These are phyloP conservation scores for Schizonepeta tenuifolia DNA, from an alignment of 257 asterid species.

Conservation along the genomic window DNA sequence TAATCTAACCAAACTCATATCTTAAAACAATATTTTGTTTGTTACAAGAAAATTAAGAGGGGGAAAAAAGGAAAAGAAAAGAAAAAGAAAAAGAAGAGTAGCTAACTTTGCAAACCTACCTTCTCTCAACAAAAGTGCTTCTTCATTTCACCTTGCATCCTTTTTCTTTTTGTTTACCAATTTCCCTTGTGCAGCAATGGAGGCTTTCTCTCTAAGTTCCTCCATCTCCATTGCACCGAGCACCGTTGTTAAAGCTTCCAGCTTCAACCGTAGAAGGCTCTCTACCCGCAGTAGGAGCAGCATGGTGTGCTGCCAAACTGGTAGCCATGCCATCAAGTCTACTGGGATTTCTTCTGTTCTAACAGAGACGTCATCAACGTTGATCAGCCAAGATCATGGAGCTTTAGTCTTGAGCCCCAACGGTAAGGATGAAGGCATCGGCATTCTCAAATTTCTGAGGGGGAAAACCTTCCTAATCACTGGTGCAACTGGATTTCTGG, in stretches of 20 bases:
- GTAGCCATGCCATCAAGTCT: slow-evolving; percentile 52
- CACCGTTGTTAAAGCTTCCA: slow-evolving; percentile 15
- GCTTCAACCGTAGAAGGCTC: slow-evolving; percentile 23
- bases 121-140: slow-evolving; percentile 45
- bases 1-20: slow-evolving; percentile 69
- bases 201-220: slow-evolving; percentile 60
- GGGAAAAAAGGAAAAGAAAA: background rate
- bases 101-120: slow-evolving; percentile 45
- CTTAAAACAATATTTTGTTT: slow-evolving; percentile 58
- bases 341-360: slow-evolving; percentile 60
- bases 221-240: slow-evolving; percentile 48
- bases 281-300: slow-evolving; percentile 31
- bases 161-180: slow-evolving; percentile 30
- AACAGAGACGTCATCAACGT: slow-evolving; percentile 59
- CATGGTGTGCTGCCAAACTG: slow-evolving; percentile 52
- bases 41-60: slow-evolving; percentile 14
- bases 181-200: slow-evolving; percentile 52
- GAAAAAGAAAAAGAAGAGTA: slow-evolving; percentile 23
- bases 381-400: slow-evolving; percentile 49
- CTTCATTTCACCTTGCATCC: slow-evolving; percentile 32
- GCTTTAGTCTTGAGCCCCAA: slow-evolving; percentile 53
- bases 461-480: slow-evolving; percentile 66
- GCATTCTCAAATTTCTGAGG: slow-evolving; percentile 64
- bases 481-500: slow-evolving; percentile 80
- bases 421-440: slow-evolving; percentile 69